A percentile compares a stretch with the other conserved stretches of the same genome.
Conservation (phyloP, 768 basidiomycete genomes). For the Boletus barrowsii region DNA sequence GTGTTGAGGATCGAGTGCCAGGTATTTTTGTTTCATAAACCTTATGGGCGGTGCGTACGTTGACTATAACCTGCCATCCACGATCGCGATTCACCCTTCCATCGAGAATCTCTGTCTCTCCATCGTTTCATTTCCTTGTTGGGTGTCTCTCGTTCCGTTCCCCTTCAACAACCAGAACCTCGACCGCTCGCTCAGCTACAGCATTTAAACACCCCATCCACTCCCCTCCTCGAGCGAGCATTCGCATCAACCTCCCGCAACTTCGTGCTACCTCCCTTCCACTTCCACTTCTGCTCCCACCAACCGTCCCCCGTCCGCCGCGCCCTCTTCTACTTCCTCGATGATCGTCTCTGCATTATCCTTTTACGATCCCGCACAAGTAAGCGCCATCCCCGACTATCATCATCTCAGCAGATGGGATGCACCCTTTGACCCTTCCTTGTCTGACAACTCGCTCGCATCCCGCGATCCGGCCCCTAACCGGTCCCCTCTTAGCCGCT, state of each 20-base stretch:
- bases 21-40: constrained; percentile 3
- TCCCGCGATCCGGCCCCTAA: neutral
- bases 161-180: neutral
- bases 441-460: neutral
- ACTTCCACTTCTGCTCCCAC: neutral
- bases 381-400: constrained; percentile 37
- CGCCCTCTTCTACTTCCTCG: constrained; percentile 6
- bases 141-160: neutral
- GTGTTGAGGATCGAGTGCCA: neutral
- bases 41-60: too few species aligned
- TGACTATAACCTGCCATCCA: too few species aligned
- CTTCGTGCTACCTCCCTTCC: constrained; percentile 5
- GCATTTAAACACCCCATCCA: constrained; percentile 5
- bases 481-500: neutral
- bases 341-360: constrained; percentile 58
- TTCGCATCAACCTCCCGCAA: neutral
- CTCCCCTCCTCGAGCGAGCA: neutral
- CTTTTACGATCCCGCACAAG: constrained; percentile 49
- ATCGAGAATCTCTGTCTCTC: constrained; percentile 23
- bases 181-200: neutral
- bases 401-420: constrained; percentile 39
- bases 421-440: constrained; percentile 12
- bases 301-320: neutral
- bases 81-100: constrained; percentile 11
- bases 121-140: constrained; percentile 4